Evolutionary conservation across 768 basidiomycete species (phyloP).

Genomic region (Tubosaeta sp.): DNA sequence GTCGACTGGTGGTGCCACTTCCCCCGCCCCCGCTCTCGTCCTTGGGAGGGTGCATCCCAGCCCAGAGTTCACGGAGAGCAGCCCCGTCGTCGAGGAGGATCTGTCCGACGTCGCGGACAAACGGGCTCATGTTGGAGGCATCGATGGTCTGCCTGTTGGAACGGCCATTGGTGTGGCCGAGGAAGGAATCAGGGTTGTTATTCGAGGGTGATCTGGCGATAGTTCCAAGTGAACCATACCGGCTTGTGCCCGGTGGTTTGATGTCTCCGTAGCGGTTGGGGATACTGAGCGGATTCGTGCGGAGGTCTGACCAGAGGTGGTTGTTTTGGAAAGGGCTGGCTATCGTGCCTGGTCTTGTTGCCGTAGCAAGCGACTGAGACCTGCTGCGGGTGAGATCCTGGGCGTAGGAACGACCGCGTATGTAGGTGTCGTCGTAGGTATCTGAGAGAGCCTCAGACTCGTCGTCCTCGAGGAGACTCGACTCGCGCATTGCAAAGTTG

Average conservation of each 20-base stretch:
- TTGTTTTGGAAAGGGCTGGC: conserved; percentile 43
- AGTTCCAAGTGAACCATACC: conserved; percentile 60
- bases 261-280: conserved; percentile 57
- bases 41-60: conserved; percentile 58
- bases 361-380: conserved; percentile 70
- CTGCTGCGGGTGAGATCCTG: conserved; percentile 67
- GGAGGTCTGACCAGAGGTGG: conserved; percentile 54
- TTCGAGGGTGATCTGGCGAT: conserved; percentile 53
- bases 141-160: conserved; percentile 43
- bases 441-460: conserved; percentile 64
- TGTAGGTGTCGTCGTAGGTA: conserved; percentile 55
- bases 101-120: conserved; percentile 78
- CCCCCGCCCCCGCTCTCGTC: conserved; percentile 61
- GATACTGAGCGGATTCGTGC: conserved; percentile 55
- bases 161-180: conserved; percentile 42
- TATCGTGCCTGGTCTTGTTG: conserved; percentile 47
- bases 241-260: conserved; percentile 57
- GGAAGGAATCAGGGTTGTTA: conserved; percentile 41
- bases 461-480: conserved; percentile 76
- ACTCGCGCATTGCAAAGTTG: conserved; percentile 64
- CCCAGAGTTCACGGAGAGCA: conserved; percentile 72
- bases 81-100: conserved; percentile 72
- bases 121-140: conserved; percentile 78
- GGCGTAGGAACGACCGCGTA: conserved; percentile 57
- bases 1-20: conserved; percentile 77